phyloP scores from a whole-genome alignment of 129 eudicot species.

The Apium graveolens region DNA sequence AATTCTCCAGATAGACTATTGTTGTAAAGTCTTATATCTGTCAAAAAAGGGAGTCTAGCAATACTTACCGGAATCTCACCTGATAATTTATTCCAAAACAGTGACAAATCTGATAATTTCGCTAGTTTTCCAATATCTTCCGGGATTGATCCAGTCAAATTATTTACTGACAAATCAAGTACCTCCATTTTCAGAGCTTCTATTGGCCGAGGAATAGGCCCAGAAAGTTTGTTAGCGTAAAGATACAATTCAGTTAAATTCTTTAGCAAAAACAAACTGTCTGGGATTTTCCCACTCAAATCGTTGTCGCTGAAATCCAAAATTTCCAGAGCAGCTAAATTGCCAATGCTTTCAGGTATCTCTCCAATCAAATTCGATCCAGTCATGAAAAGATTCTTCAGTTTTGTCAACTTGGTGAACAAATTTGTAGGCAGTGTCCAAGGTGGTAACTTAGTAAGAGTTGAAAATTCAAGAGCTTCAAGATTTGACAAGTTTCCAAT shows the following conservation, averaged over 20 bases:
- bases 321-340: constrained; percentile 39
- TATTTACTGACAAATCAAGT: constrained; percentile 53
- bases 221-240: constrained; percentile 41
- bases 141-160: constrained; percentile 51
- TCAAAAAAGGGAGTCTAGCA: constrained; percentile 43
- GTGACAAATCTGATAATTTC: constrained; percentile 34
- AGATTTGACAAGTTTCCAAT: constrained; percentile 43
- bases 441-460: constrained; percentile 29
- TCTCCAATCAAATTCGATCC: constrained; percentile 57
- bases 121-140: constrained; percentile 40
- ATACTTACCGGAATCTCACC: constrained; percentile 56
- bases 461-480: constrained; percentile 28
- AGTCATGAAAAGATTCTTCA: constrained; percentile 34
- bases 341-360: constrained; percentile 39
- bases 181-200: constrained; percentile 38
- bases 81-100: constrained; percentile 46
- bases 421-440: constrained; percentile 33
- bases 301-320: constrained; percentile 42
- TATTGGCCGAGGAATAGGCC: constrained; percentile 46
- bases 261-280: constrained; percentile 43
- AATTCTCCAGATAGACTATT: constrained; percentile 53
- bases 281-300: constrained; percentile 51
- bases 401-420: constrained; percentile 32
- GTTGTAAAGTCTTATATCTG: constrained; percentile 26
- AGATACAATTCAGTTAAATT: constrained; percentile 47